Evolutionary conservation across 2,329 filamentous ascomycete species (phyloP), one percentile per base, ranked within the genome.

Genomic region (Ascosphaera acerosa): DNA sequence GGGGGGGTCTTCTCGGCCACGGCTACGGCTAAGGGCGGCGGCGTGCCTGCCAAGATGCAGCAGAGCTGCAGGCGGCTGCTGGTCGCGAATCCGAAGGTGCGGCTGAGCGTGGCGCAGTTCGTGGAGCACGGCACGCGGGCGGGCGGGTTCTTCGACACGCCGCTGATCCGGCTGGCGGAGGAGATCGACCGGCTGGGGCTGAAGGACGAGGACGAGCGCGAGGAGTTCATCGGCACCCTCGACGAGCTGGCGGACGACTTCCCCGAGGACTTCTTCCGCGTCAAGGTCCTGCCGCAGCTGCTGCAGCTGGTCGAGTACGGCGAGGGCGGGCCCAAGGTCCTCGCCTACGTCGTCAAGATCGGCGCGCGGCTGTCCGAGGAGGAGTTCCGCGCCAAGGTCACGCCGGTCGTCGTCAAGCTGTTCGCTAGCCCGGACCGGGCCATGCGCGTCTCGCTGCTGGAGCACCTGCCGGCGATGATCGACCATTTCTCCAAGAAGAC

Each of bases 221-320:
- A 92, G 34, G 66, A 70, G 30, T 84, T 97, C 40, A 58, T 97
- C 6, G 64, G 59, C 40, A 78, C 90, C 44, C 64, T 97, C 4
- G 80, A 90, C 40, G 64, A 76, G 36, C 62, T 92, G 4, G 75
- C 80, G 0, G 80, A 92, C 40, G 82, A 97, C 49, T 92, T 94
- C 37, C 87, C 87, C 0, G 84, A 92, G 46, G 87, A 94, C 36
- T 97, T 91, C 50, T 91, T 94, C 61, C 90, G 89, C 48, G 76
- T 90, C 64, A 97, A 94, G 46, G 70, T 97, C 3, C 61, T 97
- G 6, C 87, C 87, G 0, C 87, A 97, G 47, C 58, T 97, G 18
- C 62, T 97, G n/a, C 97, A 94, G 47, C 91, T 82, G 0, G 81
- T 94, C n/a, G 87, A 97, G 45, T 97, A 92, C 49, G 87, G 87